Conservation (phyloP, 1,139 yeast genomes). For the Arxiozyma bovina region DNA sequence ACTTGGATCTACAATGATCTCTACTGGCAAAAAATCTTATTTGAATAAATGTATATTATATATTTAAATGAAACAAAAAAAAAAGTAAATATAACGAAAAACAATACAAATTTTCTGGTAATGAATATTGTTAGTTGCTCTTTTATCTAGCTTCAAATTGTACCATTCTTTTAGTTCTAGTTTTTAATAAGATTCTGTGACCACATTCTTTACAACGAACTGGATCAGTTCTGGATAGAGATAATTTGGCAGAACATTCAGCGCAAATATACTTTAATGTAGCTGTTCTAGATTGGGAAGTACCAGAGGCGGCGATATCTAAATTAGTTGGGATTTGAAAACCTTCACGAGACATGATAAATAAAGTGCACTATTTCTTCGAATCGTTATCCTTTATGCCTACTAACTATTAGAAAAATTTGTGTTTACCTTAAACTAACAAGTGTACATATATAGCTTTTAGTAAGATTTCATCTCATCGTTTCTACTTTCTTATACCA, state of each 20-base stretch:
- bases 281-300: constrained; percentile 60
- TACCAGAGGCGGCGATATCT: constrained; percentile 60
- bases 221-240: constrained; percentile 88
- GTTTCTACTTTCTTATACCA: too few relatives aligned
- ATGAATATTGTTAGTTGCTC: background rate
- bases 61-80: too few relatives aligned
- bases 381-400: background rate
- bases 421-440: too few relatives aligned
- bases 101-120: too few relatives aligned
- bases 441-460: too few relatives aligned
- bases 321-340: constrained; percentile 84
- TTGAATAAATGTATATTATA: too few relatives aligned
- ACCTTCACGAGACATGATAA: constrained; percentile 70
- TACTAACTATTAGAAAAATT: too few relatives aligned
- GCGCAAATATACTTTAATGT: constrained; percentile 95
- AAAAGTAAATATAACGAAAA: too few relatives aligned
- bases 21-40: too few relatives aligned
- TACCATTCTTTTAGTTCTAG: constrained; percentile 93
- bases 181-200: constrained; percentile 92
- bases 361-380: background rate
- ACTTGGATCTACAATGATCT: too few relatives aligned
- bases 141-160: constrained; percentile 58
- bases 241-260: constrained; percentile 85
- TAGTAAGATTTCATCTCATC: too few relatives aligned
- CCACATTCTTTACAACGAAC: constrained; percentile 98